A percentile compares a stretch with the other conserved stretches of the same genome.
phyloP scores from a whole-genome alignment of 2,329 filamentous ascomycete species.

The Exophiala mesophila region DNA sequence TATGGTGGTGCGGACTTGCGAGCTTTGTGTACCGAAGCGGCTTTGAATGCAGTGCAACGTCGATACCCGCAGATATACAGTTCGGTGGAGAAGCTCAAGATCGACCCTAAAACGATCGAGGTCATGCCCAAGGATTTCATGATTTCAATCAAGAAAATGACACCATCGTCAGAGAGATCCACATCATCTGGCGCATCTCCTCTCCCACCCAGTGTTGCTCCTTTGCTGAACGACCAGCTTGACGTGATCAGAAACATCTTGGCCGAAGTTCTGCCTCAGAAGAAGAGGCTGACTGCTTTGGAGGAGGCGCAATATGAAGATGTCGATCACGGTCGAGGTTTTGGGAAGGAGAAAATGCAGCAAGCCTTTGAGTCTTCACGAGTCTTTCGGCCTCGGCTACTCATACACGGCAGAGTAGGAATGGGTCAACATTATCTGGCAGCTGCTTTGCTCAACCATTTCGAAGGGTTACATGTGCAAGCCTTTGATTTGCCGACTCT shows the following conservation, averaged over 20 bases:
- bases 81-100: constrained; percentile 81
- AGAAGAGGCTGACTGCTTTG: constrained; percentile 80
- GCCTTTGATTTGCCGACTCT: constrained; percentile 88
- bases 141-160: constrained; percentile 92
- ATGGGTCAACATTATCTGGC: constrained; percentile 94
- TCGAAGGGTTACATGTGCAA: constrained; percentile 91
- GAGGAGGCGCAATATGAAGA: constrained; percentile 93
- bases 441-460: constrained; percentile 77
- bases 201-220: constrained; percentile 72
- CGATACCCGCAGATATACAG: constrained; percentile 95
- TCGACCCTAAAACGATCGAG: constrained; percentile 77
- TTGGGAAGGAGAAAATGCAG: constrained; percentile 72
- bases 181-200: constrained; percentile 78
- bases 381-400: constrained; percentile 79
- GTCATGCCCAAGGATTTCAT: constrained; percentile 94
- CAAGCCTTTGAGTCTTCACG: constrained; percentile 80
- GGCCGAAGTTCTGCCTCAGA: constrained; percentile 73
- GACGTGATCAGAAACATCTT: constrained; percentile 63
- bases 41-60: constrained; percentile 89
- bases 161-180: constrained; percentile 89
- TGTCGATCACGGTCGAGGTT: constrained; percentile 74
- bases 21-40: constrained; percentile 91
- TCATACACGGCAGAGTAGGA: constrained; percentile 74
- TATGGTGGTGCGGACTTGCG: constrained; percentile 94
- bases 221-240: constrained; percentile 71